Percentiles rank a stretch among this genome's conserved stretches.
Conservation (phyloP, 2,329 filamentous ascomycete species). For the Talaromyces sp. region DNA sequence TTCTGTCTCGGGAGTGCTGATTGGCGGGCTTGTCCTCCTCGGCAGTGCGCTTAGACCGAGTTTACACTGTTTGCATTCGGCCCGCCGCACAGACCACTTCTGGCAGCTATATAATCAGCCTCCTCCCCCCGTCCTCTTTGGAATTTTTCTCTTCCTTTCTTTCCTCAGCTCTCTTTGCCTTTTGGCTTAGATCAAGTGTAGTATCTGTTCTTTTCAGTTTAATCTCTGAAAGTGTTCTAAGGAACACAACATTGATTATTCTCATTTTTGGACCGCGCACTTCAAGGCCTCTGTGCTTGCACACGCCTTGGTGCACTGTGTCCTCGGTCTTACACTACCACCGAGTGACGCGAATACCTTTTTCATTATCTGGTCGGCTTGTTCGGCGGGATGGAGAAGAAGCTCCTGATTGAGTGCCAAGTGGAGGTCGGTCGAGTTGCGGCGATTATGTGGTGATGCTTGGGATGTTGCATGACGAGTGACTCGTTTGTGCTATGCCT, state of each 20-base stretch:
- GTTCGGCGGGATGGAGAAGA: slow-evolving; percentile 60
- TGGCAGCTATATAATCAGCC: slow-evolving; percentile 35
- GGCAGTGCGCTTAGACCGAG: too few relatives aligned
- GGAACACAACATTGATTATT: slow-evolving; percentile 74
- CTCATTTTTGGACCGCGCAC: slow-evolving; percentile 67
- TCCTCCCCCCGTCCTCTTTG: slow-evolving; percentile 26
- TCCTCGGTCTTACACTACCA: slow-evolving; percentile 74
- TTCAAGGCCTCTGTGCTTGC: slow-evolving; percentile 68
- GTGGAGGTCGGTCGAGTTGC: too few relatives aligned
- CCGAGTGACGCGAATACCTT: slow-evolving; percentile 64
- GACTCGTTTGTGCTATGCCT: not conserved
- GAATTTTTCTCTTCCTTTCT: slow-evolving; percentile 42
- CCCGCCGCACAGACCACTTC: slow-evolving; percentile 24
- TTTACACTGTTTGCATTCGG: slow-evolving; percentile 5
- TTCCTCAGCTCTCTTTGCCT: slow-evolving; percentile 54
- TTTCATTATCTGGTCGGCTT: slow-evolving; percentile 61
- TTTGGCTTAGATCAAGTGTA: slow-evolving; percentile 87
- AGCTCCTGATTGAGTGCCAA: slow-evolving; percentile 6
- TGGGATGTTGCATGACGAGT: not conserved
- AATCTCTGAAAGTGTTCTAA: slow-evolving; percentile 84
- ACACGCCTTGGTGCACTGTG: slow-evolving; percentile 65
- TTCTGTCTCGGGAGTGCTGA: not conserved
- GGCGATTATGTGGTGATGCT: not conserved
- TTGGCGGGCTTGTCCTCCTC: not conserved
- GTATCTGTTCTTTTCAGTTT: slow-evolving; percentile 98